Evolutionary conservation across 2,329 filamentous ascomycete species (phyloP), one percentile per base, ranked within the genome.

Genomic region (Penicillium verrucosum): DNA sequence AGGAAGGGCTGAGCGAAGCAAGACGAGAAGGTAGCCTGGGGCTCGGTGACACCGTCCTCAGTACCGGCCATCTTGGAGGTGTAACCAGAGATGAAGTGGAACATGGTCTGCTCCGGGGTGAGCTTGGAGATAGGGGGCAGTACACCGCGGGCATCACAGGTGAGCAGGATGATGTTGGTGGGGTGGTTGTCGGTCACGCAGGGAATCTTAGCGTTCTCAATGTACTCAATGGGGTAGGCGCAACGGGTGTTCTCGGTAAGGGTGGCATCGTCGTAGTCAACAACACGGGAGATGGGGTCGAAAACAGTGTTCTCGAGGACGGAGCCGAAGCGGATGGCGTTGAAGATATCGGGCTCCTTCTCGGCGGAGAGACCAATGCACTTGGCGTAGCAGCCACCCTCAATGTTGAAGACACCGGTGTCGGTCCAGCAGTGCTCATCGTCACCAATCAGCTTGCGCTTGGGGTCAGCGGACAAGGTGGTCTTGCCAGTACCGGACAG

Each of bases 351-450:
- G 54, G 94, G 94, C 80, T 99, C 94, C 86, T 97, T 99, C 84
- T 99, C 94, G 47, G 88, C 92, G 23, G 94, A 97, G 56, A 99
- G 88, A 66, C 93, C 93, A 74, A 99, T 93, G 78, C 89, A 93
- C 88, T 99, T 99, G 78, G 94, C 94, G 80, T 99, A 99, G 85
- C 94, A 99, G 65, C 94, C 94, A 70, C 94, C 94, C 81, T 99
- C 94, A 58, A 99, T 99, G 85, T 99, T 99, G 89, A 99, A 99
- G 75, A 99, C 87, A 76, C 94, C 94, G 57, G 79, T 86, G 75
- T 99, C 94, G 68, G 88, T 92, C 94, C 94, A 99, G 89, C 94
- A 97, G 85, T 99, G 94, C 88, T 99, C 94, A 74, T 99, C 94
- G 70, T 99, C 94, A 75, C 94, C 94, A 70, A 99, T 99, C 72